Evolutionary conservation across 169 alveolate species (phyloP), one percentile per base, ranked within the genome.

Genomic region (Plasmodium inui): DNA sequence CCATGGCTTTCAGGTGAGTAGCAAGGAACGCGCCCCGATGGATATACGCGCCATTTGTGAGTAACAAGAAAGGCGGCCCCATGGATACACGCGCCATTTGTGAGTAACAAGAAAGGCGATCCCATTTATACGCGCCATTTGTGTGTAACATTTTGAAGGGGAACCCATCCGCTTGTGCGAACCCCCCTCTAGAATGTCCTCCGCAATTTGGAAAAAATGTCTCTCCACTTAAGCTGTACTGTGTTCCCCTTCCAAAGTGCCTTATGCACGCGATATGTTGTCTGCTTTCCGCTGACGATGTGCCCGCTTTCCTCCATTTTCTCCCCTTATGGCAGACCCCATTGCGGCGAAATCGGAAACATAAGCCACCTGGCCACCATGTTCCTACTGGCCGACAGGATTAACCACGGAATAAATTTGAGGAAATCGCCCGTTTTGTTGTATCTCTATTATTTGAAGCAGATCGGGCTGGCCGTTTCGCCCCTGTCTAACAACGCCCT

Each of bases 261-360:
- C 9, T 4, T 4, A 44, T 12, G n/a, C 55, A 10, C 4, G n/a
- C n/a, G n/a, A 44, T 44, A 12, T 0, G n/a, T 10, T 44, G 4
- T 44, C 17, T 12, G n/a, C n/a, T 2, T 2, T 44, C 5, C 3
- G 5, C 3, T 1, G n/a, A 44, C 3, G 55, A n/a, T 44, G 2
- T 44, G n/a, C n/a, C 50, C 12, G 44, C 44, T 37, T 1, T 7
- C 44, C 44, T 6, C 7, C 44, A 37, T 41, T 50, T 46, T 8
- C 53, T 2, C 34, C 83, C 83, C 86, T 32, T 86, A 41, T 94
- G 85, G 55, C 92, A 96, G 99, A 82, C 99, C 99, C 37, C 99
- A 98, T 96, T 97, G 99, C 92, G 99, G 99, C 30, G 99, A 98
- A 86, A 98, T 98, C 26, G 99, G 99, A 6, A 96, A 96, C 83